Conservation (phyloP, 108 stramenopile genomes). For the Fragilariopsis cylindrus region DNA sequence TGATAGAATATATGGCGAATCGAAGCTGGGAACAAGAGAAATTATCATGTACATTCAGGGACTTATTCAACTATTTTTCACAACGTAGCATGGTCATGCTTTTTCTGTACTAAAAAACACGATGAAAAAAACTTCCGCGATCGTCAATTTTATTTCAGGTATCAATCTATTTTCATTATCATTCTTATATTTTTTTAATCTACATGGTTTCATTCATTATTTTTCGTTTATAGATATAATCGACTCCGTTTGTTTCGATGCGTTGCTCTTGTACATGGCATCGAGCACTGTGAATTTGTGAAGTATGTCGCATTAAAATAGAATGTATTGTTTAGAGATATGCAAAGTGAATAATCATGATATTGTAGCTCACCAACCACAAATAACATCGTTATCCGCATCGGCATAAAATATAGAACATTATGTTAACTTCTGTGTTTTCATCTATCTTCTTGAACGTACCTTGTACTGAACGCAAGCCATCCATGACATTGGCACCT, state of each 20-base stretch:
- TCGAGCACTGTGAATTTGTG: constrained; percentile 36
- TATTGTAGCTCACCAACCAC: too few species aligned
- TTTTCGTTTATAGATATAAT: constrained; percentile 10
- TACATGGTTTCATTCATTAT: not conserved
- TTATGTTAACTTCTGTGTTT: too few species aligned
- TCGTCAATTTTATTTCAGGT: too few species aligned
- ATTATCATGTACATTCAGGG: constrained; percentile 94
- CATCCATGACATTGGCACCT: constrained; percentile 55
- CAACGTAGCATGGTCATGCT: constrained; percentile 50
- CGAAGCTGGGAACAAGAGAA: constrained; percentile 95
- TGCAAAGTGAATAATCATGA: too few species aligned
- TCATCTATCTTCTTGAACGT: not conserved
- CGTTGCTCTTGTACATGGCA: constrained; percentile 65
- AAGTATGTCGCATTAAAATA: too few species aligned
- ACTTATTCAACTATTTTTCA: constrained; percentile 87
- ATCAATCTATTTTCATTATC: too few species aligned
- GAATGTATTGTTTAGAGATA: too few species aligned
- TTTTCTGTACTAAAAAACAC: too few species aligned
- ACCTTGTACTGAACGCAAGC: constrained; percentile 48
- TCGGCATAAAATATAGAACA: too few species aligned
- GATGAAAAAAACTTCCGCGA: too few species aligned
- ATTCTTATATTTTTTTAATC: too few species aligned
- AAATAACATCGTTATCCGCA: too few species aligned
- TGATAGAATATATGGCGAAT: constrained; percentile 97
- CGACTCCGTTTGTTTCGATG: constrained; percentile 31